These are phyloP conservation scores for Pythium folliculosum DNA, from an alignment of 352 stramenopile species.

Conservation along the genomic window DNA sequence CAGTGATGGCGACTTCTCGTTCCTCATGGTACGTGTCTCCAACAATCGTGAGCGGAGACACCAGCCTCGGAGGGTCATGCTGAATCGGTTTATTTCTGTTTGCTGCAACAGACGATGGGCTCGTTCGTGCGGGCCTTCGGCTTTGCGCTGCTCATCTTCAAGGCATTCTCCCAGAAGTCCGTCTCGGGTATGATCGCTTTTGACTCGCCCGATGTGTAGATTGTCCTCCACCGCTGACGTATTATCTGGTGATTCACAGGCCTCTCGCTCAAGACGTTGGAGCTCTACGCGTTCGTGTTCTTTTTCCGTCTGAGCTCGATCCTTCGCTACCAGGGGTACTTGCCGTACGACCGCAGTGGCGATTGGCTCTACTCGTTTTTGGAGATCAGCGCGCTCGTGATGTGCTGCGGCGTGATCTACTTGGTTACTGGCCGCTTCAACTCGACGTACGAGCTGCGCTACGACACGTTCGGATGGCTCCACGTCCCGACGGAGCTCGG, in stretches of 20 bases:
- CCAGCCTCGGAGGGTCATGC: not conserved
- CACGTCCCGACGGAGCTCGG: slow-evolving; percentile 84
- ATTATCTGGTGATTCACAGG: slow-evolving; percentile 29
- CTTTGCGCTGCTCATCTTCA: slow-evolving; percentile 94
- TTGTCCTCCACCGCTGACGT: not conserved
- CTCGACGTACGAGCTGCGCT: slow-evolving; percentile 94
- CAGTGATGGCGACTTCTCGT: slow-evolving; percentile 98
- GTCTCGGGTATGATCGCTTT: slow-evolving; percentile 56
- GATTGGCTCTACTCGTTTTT: slow-evolving; percentile 98
- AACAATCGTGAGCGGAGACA: too few relatives aligned
- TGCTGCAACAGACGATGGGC: slow-evolving; percentile 78
- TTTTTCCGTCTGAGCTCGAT: slow-evolving; percentile 97
- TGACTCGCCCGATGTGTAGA: not conserved
- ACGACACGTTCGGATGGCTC: slow-evolving; percentile 95
- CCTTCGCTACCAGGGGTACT: slow-evolving; percentile 97
- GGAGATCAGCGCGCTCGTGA: slow-evolving; percentile 90
- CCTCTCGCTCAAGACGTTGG: slow-evolving; percentile 96
- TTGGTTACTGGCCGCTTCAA: slow-evolving; percentile 93
- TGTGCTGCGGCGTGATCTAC: slow-evolving; percentile 90
- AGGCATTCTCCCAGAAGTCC: slow-evolving; percentile 92
- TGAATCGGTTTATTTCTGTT: slow-evolving; percentile 8
- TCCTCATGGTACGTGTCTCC: slow-evolving; percentile 90
- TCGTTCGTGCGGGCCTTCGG: slow-evolving; percentile 88
- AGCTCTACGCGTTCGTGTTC: slow-evolving; percentile 97
- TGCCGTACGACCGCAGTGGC: slow-evolving; percentile 92